Conservation (phyloP, 352 stramenopile species). For the Pythium phragmiticola region DNA sequence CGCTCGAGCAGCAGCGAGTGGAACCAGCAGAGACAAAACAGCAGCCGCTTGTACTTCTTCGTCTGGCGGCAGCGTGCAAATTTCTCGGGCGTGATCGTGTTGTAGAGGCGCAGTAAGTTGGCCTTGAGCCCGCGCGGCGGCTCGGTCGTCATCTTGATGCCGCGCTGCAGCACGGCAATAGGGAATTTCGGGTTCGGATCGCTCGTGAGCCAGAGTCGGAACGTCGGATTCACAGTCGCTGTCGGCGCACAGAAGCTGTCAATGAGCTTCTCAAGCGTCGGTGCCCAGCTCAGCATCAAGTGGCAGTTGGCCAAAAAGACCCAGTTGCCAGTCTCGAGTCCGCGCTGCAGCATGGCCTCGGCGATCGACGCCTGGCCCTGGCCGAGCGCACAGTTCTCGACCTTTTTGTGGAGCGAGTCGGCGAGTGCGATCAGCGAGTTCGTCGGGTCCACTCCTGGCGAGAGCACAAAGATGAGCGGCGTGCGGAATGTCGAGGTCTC, state of each 20-base stretch:
- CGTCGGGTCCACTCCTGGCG: slow-evolving; percentile 93
- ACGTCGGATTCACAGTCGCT: slow-evolving; percentile 78
- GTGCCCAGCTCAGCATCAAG: slow-evolving; percentile 95
- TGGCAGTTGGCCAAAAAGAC: slow-evolving; percentile 97
- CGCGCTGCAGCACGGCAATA: slow-evolving; percentile 93
- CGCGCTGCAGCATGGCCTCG: slow-evolving; percentile 86
- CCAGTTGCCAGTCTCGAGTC: slow-evolving; percentile 88
- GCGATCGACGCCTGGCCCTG: slow-evolving; percentile 93
- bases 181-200: slow-evolving; percentile 94
- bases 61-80: slow-evolving; percentile 83
- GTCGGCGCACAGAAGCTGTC: slow-evolving; percentile 78
- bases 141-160: slow-evolving; percentile 97
- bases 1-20: slow-evolving; percentile 94
- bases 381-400: slow-evolving; percentile 92
- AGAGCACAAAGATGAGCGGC: slow-evolving; percentile 95
- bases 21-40: slow-evolving; percentile 97
- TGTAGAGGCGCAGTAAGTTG: slow-evolving; percentile 94
- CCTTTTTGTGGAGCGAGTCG: slow-evolving; percentile 72
- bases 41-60: slow-evolving; percentile 90
- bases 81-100: slow-evolving; percentile 87
- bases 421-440: slow-evolving; percentile 90
- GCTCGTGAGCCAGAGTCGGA: slow-evolving; percentile 93
- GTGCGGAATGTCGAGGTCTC: slow-evolving; percentile 86
- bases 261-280: slow-evolving; percentile 93
- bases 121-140: slow-evolving; percentile 90